phyloP scores from a whole-genome alignment of 73 alveolate genomes.

The Tetrahymena borealis region DNA sequence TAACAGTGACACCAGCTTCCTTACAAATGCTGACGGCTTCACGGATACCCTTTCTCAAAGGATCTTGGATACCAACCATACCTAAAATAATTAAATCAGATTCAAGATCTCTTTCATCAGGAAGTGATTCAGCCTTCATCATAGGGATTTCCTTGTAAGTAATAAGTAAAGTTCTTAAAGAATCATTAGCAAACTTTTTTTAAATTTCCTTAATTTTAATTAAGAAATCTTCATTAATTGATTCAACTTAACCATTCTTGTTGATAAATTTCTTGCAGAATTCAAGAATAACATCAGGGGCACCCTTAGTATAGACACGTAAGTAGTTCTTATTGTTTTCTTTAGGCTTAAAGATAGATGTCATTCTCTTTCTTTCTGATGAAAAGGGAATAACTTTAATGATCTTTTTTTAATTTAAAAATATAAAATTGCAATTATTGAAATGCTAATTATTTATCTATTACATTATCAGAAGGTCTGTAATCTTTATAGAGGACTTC shows the following conservation, averaged over 20 bases:
- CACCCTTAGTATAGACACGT: slow-evolving; percentile 73
- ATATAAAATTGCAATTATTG: not conserved
- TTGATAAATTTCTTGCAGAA: slow-evolving; percentile 58
- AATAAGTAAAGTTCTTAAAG: slow-evolving; percentile 73
- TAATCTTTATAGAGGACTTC: slow-evolving; percentile 23
- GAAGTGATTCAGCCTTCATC: slow-evolving; percentile 45
- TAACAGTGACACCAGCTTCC: slow-evolving; percentile 78
- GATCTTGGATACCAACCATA: slow-evolving; percentile 84
- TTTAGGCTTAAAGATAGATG: slow-evolving; percentile 48
- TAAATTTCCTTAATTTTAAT: slow-evolving; percentile 46
- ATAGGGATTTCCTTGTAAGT: slow-evolving; percentile 63
- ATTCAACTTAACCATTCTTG: slow-evolving; percentile 55
- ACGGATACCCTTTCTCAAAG: slow-evolving; percentile 77
- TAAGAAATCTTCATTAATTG: slow-evolving; percentile 28
- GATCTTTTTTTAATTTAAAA: slow-evolving; percentile 1
- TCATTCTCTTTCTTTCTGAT: slow-evolving; percentile 87
- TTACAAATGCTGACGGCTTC: slow-evolving; percentile 74
- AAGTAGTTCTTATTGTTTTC: slow-evolving; percentile 8
- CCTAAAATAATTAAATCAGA: slow-evolving; percentile 39
- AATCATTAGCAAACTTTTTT: slow-evolving; percentile 55
- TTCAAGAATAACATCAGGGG: slow-evolving; percentile 70
- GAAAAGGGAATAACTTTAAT: slow-evolving; percentile 67
- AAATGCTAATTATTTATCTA: not conserved
- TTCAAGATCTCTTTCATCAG: slow-evolving; percentile 51
- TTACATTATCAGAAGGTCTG: not conserved